Percentiles rank a stretch among this genome's conserved stretches.
These are phyloP conservation scores for Ploettnerulaceae sp. DNA, from an alignment of 2,329 filamentous ascomycete genomes.

Conservation along the genomic window DNA sequence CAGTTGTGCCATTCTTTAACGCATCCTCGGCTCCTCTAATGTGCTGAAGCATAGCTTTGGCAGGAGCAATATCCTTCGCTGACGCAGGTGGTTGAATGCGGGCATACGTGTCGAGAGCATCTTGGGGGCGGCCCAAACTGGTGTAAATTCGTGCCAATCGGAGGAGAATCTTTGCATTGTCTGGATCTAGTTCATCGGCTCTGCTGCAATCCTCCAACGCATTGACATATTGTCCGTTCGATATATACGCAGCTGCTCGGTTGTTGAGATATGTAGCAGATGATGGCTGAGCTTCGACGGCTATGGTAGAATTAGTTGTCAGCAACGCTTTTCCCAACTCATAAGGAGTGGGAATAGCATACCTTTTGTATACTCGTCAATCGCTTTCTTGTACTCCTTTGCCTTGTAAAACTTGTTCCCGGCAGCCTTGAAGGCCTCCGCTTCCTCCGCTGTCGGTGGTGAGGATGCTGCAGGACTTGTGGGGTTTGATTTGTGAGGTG, in stretches of 20 bases:
- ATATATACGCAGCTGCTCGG: conserved; percentile 90
- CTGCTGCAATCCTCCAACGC: conserved; percentile 83
- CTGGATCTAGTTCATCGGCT: conserved; percentile 77
- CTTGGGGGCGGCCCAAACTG: conserved; percentile 76
- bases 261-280: conserved; percentile 92
- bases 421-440: conserved; percentile 84
- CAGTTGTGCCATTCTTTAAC: conserved; percentile 67
- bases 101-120: conserved; percentile 77
- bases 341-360: conserved; percentile 20
- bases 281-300: conserved; percentile 79
- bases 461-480: conserved; percentile 51
- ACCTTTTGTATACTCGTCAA: conserved; percentile 95
- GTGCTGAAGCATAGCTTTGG: conserved; percentile 79
- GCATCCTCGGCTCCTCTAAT: conserved; percentile 75
- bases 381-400: conserved; percentile 80
- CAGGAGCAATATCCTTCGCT: conserved; percentile 78
- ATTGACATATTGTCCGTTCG: conserved; percentile 69
- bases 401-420: conserved; percentile 98
- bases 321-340: not conserved
- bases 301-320: conserved; percentile 43
- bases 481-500: conserved; percentile 64
- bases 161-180: conserved; percentile 82
- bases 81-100: conserved; percentile 77
- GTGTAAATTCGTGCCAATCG: conserved; percentile 88
- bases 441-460: conserved; percentile 54